Evolutionary conservation across 129 eudicot genomes (phyloP).

Genomic region (Flaveria trinervia): DNA sequence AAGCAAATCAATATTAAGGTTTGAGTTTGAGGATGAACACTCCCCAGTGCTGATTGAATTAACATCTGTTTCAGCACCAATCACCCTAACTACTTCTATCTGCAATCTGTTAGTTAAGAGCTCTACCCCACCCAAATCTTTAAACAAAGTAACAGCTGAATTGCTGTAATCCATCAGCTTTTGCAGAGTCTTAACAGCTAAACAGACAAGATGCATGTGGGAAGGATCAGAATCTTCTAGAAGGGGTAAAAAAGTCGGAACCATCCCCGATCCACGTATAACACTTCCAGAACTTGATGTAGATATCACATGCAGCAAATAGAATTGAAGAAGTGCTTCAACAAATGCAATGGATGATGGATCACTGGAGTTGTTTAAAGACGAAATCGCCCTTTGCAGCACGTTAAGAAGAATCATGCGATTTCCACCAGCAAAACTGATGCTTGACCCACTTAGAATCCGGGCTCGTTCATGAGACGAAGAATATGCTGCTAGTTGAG

Average conservation of each 20-base stretch:
- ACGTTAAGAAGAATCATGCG: conserved; percentile 89
- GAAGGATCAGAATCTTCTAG: conserved; percentile 73
- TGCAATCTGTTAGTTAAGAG: conserved; percentile 74
- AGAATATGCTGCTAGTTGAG: conserved; percentile 92
- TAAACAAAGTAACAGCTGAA: conserved; percentile 92
- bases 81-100: conserved; percentile 84
- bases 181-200: conserved; percentile 88
- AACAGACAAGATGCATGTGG: conserved; percentile 89
- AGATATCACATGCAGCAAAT: conserved; percentile 93
- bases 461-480: conserved; percentile 97
- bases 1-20: conserved; percentile 47
- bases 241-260: conserved; percentile 93
- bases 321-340: conserved; percentile 93
- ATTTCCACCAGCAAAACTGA: conserved; percentile 88
- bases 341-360: conserved; percentile 82
- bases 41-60: conserved; percentile 55
- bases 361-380: conserved; percentile 69
- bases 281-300: conserved; percentile 90
- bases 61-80: conserved; percentile 47
- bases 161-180: conserved; percentile 99
- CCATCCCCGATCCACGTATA: conserved; percentile 94
- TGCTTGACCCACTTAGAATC: conserved; percentile 84
- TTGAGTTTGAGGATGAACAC: conserved; percentile 36
- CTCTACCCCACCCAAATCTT: conserved; percentile 94
- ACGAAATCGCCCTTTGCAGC: conserved; percentile 84